phyloP scores from a whole-genome alignment of 2,329 filamentous ascomycete genomes.

The Setomelanomma holmii region DNA sequence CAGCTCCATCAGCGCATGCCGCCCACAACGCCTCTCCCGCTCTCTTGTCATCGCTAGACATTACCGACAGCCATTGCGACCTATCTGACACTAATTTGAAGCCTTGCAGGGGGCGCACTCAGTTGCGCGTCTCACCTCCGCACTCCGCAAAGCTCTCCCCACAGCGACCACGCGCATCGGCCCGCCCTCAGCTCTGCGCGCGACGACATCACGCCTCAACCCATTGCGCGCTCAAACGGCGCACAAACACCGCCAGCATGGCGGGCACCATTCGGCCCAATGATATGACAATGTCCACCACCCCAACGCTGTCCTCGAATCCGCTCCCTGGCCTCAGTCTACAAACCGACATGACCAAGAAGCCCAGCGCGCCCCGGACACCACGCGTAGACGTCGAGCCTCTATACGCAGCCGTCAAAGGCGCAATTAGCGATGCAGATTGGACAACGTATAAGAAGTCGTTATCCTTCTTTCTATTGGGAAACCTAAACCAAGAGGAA shows the following conservation, averaged over 20 bases:
- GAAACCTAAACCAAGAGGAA: constrained; percentile 68
- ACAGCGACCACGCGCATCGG: constrained; percentile 20
- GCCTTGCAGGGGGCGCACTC: constrained; percentile 9
- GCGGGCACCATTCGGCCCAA: constrained; percentile 48
- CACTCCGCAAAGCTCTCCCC: constrained; percentile 19
- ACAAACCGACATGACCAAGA: constrained; percentile 54
- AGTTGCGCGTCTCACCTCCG: constrained; percentile 12
- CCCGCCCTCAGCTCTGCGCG: constrained; percentile 10
- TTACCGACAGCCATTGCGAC: constrained; percentile 21
- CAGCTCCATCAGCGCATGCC: constrained; percentile 30
- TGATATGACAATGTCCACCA: constrained; percentile 44
- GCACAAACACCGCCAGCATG: constrained; percentile 34
- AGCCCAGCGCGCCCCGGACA: constrained; percentile 57
- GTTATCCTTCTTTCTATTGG: constrained; percentile 64
- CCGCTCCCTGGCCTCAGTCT: constrained; percentile 39
- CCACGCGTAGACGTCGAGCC: constrained; percentile 69
- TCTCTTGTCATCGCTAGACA: constrained; percentile 15
- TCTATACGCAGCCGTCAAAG: constrained; percentile 67
- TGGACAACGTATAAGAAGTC: constrained; percentile 68
- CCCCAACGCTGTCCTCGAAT: constrained; percentile 43
- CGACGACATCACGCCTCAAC: constrained; percentile 10
- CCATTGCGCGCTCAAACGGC: constrained; percentile 23
- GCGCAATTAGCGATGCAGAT: constrained; percentile 61
- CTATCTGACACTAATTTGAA: background rate
- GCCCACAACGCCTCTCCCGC: constrained; percentile 22